Evolutionary conservation across 2,329 filamentous ascomycete species (phyloP), one percentile per base, ranked within the genome.

Genomic region (Pleurostoma richardsiae): DNA sequence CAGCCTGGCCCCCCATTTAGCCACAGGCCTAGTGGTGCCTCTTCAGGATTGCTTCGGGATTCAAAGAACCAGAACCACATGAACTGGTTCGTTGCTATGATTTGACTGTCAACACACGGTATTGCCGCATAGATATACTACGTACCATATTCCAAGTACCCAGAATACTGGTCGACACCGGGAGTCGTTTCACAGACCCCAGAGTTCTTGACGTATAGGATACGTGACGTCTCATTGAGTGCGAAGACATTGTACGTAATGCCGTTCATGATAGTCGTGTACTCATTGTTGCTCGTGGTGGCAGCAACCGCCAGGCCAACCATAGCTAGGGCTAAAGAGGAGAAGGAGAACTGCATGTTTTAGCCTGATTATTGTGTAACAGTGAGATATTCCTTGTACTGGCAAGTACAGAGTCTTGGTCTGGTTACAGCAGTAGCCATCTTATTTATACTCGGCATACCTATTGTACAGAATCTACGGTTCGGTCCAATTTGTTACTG

Each of bases 1-100:
- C 68, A 71, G 28, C 79, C 79, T 4, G 79, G 79, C 3, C 79
- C 79, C 29, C 79, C 79, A 58, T 80, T 81, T 42, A 82, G 60
- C 75, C 75, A 82, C 57, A 81, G 76, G 1, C 74, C 75, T 47
- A 81, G 53, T 11, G 62, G 63, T 33, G 62, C 59, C 39, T 59
- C 56, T 10, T 45, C 54, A 1, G 62, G 60, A 40, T 63, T 51
- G 6, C 56, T 59, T 4, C 62, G 58, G 4, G 63, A 52, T 47
- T 65, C 62, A 44, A 66, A 65, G 52, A 65, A 66, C 63, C 63
- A 65, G 51, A 65, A 65, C 42, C 42, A 48, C 46, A 48, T 48
- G 4, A 29, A 41, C 46, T 45, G 43, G 6, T 41, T 45, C 3
- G 40, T 42, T 10, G 42, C 42, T 5, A 48, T 43, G 5, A 43